Conservation (phyloP, 139 green algal species). For the Dunaliella sp. region DNA sequence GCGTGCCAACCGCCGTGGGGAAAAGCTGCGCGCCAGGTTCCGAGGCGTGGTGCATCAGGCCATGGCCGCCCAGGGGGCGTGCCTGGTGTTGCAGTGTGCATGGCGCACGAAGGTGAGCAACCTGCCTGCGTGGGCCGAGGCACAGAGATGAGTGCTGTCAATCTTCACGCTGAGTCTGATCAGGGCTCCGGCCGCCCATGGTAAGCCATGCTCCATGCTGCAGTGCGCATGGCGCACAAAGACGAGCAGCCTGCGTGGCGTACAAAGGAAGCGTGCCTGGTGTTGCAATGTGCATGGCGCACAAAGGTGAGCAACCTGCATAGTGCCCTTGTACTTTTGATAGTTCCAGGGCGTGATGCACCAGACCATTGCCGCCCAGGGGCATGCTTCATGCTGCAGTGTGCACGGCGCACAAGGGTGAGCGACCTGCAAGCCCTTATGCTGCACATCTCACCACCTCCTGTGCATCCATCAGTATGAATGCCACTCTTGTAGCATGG, state of each 20-base stretch:
- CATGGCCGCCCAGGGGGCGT: not conserved
- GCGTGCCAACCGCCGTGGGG: constrained; percentile 7
- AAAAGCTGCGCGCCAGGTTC: constrained; percentile 8
- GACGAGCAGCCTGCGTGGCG: not conserved
- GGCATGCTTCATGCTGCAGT: constrained; percentile 18
- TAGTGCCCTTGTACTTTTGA: too few species aligned
- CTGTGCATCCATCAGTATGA: too few species aligned
- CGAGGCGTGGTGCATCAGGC: constrained; percentile 4
- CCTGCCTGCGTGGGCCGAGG: not conserved
- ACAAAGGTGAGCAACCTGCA: constrained; percentile 14
- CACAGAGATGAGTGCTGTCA: too few species aligned
- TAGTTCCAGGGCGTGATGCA: constrained; percentile 9
- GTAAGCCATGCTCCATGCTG: not conserved
- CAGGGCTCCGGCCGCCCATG: too few species aligned
- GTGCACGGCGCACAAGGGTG: constrained; percentile 22
- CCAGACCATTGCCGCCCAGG: not conserved
- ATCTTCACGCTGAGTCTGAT: too few species aligned
- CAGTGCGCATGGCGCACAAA: constrained; percentile 13
- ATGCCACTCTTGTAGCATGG: too few species aligned
- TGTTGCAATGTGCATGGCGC: constrained; percentile 23
- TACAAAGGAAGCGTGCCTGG: too few species aligned
- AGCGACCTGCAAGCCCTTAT: too few species aligned
- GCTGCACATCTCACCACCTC: too few species aligned
- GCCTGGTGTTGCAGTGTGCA: constrained; percentile 12
- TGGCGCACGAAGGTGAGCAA: constrained; percentile 28